Percentiles rank a stretch among this genome's conserved stretches.
These are phyloP conservation scores for Lentinus polychrous DNA, from an alignment of 1,284 basidiomycete genomes.

Conservation along the genomic window DNA sequence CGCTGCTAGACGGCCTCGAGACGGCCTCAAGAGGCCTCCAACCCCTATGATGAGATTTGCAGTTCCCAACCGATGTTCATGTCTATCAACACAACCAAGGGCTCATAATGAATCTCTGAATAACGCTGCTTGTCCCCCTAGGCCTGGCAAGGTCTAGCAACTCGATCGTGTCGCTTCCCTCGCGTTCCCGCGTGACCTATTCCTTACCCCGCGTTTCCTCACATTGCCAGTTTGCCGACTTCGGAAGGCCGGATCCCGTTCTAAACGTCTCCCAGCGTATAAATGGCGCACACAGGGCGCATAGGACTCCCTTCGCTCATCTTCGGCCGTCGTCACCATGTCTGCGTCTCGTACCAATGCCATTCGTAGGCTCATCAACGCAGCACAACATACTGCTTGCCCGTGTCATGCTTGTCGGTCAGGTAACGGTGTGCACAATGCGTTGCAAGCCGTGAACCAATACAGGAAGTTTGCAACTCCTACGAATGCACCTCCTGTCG, in stretches of 20 bases:
- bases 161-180: no score
- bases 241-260: constrained; percentile 8
- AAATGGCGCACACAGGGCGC: constrained; percentile 13
- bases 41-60: no score
- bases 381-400: constrained; percentile 65
- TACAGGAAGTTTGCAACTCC: constrained; percentile 81
- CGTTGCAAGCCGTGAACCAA: constrained; percentile 45
- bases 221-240: constrained; percentile 11
- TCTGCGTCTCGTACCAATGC: constrained; percentile 41
- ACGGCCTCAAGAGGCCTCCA: no score
- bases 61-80: no score
- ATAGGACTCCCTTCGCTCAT: constrained; percentile 6
- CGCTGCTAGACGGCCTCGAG: no score
- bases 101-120: no score
- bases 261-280: not conserved
- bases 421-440: constrained; percentile 31
- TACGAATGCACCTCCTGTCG: constrained; percentile 47
- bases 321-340: constrained; percentile 31
- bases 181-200: constrained; percentile 8
- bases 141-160: no score
- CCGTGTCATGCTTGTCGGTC: constrained; percentile 68
- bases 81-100: no score
- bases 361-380: constrained; percentile 64
- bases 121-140: no score
- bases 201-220: constrained; percentile 8